phyloP scores from a whole-genome alignment of 768 basidiomycete genomes.

The Mycena metata region DNA sequence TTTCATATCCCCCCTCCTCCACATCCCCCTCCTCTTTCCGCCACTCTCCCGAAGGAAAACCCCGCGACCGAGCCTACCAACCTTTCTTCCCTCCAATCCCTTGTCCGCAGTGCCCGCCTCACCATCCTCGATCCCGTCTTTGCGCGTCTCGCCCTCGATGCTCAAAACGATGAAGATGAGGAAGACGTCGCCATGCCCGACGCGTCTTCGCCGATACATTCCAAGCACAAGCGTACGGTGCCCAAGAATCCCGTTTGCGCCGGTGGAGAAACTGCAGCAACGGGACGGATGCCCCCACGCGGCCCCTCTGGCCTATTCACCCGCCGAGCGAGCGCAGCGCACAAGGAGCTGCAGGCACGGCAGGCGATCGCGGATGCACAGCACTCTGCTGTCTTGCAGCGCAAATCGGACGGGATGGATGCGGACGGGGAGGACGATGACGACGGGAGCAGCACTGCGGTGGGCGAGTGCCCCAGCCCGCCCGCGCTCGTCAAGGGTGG shows the following conservation, averaged over 20 bases:
- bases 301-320: slow-evolving; percentile 36
- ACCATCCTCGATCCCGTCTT: slow-evolving; percentile 66
- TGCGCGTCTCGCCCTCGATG: slow-evolving; percentile 45
- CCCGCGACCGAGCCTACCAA: slow-evolving; percentile 32
- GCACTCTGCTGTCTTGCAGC: too few species aligned
- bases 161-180: slow-evolving; percentile 24
- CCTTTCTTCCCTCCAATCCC: slow-evolving; percentile 68
- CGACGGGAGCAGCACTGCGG: slow-evolving; percentile 22
- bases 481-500: slow-evolving; percentile 3
- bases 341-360: background rate
- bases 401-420: too few species aligned
- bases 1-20: slow-evolving; percentile 43
- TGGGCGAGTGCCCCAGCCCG: slow-evolving; percentile 1
- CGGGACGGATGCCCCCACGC: slow-evolving; percentile 36
- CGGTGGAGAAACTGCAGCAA: slow-evolving; percentile 6
- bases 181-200: slow-evolving; percentile 52
- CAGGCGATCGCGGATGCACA: background rate
- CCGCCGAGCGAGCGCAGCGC: background rate
- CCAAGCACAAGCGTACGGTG: slow-evolving; percentile 18
- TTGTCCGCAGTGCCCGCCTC: slow-evolving; percentile 67
- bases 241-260: slow-evolving; percentile 31
- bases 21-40: slow-evolving; percentile 48
- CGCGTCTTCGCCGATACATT: background rate
- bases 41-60: too few species aligned
- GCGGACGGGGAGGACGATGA: background rate